Conservation (phyloP, 2,329 filamentous ascomycete genomes). For the Xylaria arbuscula region DNA sequence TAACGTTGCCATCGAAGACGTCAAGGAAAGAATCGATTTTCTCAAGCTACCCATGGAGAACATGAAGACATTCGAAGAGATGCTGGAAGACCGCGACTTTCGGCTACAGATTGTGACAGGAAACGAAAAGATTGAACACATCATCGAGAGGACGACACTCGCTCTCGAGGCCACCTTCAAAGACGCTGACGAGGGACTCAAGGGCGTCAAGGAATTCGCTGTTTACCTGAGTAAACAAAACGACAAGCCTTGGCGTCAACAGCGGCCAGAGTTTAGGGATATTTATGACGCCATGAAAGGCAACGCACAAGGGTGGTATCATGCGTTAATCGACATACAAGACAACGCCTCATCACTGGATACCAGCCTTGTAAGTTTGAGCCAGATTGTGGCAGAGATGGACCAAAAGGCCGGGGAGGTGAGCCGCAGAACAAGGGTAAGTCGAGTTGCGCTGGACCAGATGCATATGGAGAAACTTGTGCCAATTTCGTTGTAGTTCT, state of each 20-base stretch:
- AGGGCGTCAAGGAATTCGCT: conserved; percentile 80
- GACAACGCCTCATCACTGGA: conserved; percentile 77
- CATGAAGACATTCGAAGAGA: conserved; percentile 82
- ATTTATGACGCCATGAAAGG: conserved; percentile 92
- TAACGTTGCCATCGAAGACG: conserved; percentile 79
- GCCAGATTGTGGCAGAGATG: conserved; percentile 84
- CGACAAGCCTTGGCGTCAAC: conserved; percentile 68
- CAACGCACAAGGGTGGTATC: conserved; percentile 90
- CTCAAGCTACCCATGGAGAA: conserved; percentile 87
- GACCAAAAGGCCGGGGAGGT: conserved; percentile 85
- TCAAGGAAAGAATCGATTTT: conserved; percentile 81
- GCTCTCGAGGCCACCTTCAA: conserved; percentile 81
- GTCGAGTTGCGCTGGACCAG: conserved; percentile 47
- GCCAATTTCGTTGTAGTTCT: conserved; percentile 42
- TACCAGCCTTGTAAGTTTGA: conserved; percentile 75
- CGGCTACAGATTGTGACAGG: conserved; percentile 84
- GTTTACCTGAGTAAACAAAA: conserved; percentile 77
- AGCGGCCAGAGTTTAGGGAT: conserved; percentile 72
- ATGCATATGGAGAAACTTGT: conserved; percentile 14
- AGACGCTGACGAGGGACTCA: conserved; percentile 82
- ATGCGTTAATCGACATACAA: conserved; percentile 81
- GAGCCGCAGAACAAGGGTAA: conserved; percentile 80
- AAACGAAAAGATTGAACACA: conserved; percentile 91
- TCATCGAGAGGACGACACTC: conserved; percentile 80
- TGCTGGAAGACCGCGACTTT: conserved; percentile 87